Evolutionary conservation across 805 yeast genomes (phyloP), one percentile per base, ranked within the genome.

Genomic region (Nakazawaea peltata): DNA sequence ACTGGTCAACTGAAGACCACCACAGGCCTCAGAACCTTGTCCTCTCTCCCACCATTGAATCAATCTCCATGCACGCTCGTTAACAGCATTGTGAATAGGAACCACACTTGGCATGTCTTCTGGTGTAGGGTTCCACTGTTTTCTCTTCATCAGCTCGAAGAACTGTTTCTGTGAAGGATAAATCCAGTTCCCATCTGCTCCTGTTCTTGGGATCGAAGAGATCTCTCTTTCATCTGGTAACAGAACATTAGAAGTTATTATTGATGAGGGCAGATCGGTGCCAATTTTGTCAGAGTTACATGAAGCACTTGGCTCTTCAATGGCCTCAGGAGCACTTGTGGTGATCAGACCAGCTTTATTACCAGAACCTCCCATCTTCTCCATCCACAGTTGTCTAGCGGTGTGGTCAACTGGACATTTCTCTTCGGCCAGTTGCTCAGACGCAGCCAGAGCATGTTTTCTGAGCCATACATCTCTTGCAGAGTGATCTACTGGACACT

Each of bases 81-180:
- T 90, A 23, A 90, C 97, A 26, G 83, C 76, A 51, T 90, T 90
- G 54, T 90, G 98, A 28, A 90, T 81, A 1, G 97, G 97, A 3
- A 90, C 95, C 13, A 90, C 85, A 1, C 90, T 74, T 43, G 74
- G 64, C 98, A 90, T 90, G 51, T 88, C 97, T 6, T 60, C 55
- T 0, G 81, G 81, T 9, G 74, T 62, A 2, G 97, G 96, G 34
- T 77, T 69, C 87, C 95, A 85, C 39, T 84, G 73, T 51, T 90
- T 90, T 32, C 97, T 72, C 46, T 74, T 65, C 97, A 90, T 92
- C 8, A 97, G 96, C 40, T 86, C 92, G 55, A 66, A 90, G 52
- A 90, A 90, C 63, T 90, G 97, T 53, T 84, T 83, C 54, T 90
- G 94, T 4, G 95, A 84, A 7, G 98, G 98, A 53, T 90, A 90